A percentile compares a stretch with the other conserved stretches of the same genome.
These are phyloP conservation scores for Trichoderma koningiopsis DNA, from an alignment of 2,329 filamentous ascomycete genomes.

Conservation along the genomic window DNA sequence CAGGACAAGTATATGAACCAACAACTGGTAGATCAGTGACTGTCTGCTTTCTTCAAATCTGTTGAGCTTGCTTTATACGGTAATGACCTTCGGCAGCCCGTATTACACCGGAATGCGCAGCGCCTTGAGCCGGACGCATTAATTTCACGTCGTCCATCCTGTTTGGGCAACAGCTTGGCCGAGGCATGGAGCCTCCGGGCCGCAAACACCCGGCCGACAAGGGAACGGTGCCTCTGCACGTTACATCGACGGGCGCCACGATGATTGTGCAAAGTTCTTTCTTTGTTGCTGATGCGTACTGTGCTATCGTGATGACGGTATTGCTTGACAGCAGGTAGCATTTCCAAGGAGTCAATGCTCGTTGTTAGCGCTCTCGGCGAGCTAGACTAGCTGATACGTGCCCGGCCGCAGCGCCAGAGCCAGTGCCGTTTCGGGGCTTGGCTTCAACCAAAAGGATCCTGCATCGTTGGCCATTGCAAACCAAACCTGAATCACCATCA, in stretches of 20 bases:
- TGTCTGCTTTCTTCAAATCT: background rate
- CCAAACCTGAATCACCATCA: background rate
- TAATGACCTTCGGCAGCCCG: background rate
- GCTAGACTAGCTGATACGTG: background rate
- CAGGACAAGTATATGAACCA: background rate
- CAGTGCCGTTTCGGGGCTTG: background rate
- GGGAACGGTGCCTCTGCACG: background rate
- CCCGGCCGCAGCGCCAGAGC: background rate
- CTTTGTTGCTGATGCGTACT: background rate
- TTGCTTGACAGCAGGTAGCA: background rate
- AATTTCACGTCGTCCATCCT: background rate
- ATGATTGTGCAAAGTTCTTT: background rate
- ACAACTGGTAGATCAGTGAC: background rate
- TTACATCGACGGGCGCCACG: background rate
- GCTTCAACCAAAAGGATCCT: background rate
- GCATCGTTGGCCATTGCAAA: background rate
- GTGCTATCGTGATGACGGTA: background rate
- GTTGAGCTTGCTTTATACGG: background rate
- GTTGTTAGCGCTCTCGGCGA: background rate
- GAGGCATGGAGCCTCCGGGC: background rate
- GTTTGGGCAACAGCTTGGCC: background rate
- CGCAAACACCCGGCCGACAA: conserved; percentile 23
- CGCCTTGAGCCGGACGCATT: background rate
- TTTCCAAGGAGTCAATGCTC: background rate
- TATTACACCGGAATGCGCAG: background rate